Percentiles rank a stretch among this genome's conserved stretches.
These are phyloP conservation scores for Aureobasidium namibiae DNA, from an alignment of 2,329 filamentous ascomycete genomes.

Conservation along the genomic window DNA sequence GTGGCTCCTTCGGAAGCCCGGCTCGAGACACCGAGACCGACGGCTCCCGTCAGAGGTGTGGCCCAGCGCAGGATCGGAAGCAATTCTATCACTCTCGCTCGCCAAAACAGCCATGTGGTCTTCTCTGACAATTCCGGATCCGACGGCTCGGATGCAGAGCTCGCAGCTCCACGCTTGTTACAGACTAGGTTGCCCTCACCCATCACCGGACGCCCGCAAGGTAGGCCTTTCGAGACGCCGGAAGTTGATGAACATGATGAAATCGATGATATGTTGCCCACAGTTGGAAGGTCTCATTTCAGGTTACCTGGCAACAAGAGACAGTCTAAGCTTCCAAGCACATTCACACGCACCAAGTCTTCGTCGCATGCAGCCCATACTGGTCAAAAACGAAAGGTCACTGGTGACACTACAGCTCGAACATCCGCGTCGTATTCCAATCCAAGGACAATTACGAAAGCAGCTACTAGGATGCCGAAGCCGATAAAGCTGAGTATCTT, in stretches of 20 bases:
- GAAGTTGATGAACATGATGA: conserved; percentile 39
- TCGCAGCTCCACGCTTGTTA: conserved; percentile 14
- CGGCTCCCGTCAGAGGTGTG: conserved; percentile 22
- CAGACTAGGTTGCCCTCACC: conserved; percentile 4
- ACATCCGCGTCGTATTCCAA: not conserved
- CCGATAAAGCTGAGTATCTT: conserved; percentile 39
- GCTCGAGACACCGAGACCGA: not conserved
- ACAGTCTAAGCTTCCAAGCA: conserved; percentile 32
- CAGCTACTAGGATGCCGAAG: conserved; percentile 11
- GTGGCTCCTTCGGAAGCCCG: not conserved
- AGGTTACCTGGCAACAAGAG: conserved; percentile 22
- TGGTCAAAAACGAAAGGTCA: not conserved
- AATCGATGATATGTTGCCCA: conserved; percentile 33
- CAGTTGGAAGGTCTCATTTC: conserved; percentile 13
- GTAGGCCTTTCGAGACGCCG: conserved; percentile 19
- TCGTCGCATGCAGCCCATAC: not conserved
- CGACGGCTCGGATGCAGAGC: conserved; percentile 12
- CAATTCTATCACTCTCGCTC: not conserved
- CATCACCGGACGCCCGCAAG: not conserved
- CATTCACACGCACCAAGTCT: conserved; percentile 18
- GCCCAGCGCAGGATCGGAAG: conserved; percentile 16
- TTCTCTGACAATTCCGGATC: conserved; percentile 31
- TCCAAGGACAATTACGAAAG: not conserved
- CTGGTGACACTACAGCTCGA: not conserved
- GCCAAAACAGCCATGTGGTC: conserved; percentile 7